Base-by-base conservation (phyloP, 371 early-diverging fungal genomes). In the Saksenaea oblongispora region DNA sequence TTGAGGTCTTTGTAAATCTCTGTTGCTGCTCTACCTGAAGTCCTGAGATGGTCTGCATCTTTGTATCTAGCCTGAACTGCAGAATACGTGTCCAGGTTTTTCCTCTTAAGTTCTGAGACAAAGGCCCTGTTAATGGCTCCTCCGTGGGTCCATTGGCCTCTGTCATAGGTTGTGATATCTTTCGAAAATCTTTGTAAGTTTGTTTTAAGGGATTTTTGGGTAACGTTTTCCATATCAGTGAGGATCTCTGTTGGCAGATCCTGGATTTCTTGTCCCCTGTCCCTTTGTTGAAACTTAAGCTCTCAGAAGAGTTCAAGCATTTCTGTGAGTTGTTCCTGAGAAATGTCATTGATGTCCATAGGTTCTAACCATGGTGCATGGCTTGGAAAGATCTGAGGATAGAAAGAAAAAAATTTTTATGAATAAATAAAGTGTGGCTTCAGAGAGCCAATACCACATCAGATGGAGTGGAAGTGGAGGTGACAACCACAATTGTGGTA, bases 1-100 rank as follows among this genome's bases (percentile, higher is more conserved):
- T 54, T 34, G 37, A 62, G 42, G 15, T 62, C 42, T 26, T 39
- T 31, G 22, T 34, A 56, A 0, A 56, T 5, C 17, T 62, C 63
- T 17, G 63, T 62, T 14, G 63, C 47, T n/a, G 56, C 63, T 54
- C 63, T 18, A 24, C 34, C 63, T 17, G 26, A 8, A 1, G 24
- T n/a, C 13, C 63, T 26, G 24, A 44, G 18, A 3, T n/a, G n/a
- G 13, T 62, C 63, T 22, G 41, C 15, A 13, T 56, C n/a, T 18
- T 56, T 62, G 56, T 56, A 62, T 42, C 5, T 5, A 36, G 36
- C 36, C 5, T 36, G 13, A 13, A 36, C 36, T 42, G 11, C 17
- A 17, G 5, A 42, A n/a, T 42, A 42, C n/a, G n/a, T n/a, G n/a
- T n/a, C n/a, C n/a, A n/a, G n/a, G n/a, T n/a, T n/a, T n/a, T n/a